Evolutionary conservation across 257 asterid genomes (phyloP), one percentile per base, ranked within the genome.

Genomic region (Gentiana dahurica): DNA sequence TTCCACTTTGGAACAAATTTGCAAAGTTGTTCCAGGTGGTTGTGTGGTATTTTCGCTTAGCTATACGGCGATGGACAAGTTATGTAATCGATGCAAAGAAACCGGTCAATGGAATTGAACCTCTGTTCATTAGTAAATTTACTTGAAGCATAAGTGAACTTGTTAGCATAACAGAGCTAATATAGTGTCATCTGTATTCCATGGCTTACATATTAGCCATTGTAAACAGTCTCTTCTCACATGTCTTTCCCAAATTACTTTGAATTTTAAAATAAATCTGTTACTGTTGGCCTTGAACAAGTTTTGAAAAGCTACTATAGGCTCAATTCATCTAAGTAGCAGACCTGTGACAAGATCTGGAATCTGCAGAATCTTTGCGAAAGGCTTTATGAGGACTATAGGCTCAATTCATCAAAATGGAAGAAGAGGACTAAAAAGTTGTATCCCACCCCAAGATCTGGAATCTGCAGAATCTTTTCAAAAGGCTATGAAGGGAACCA

Each of bases 41-140:
- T 87, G 97, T 82, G 81, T 92, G 15, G 86, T 84, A 58, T 87
- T 92, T 76, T 92, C 85, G 62, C 98, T 97, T 64, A 92, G 98
- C 76, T 92, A 92, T 79, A 92, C 85, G 73, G 75, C 87, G 71
- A 77, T 92, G 78, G 95, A 85, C 68, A 92, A 85, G 77, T 49
- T 92, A 50, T 69, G 91, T 76, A 76, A 68, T 49, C 86, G 98
- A 57, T 92, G 98, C 97, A 71, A 80, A 52, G 82, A 77, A 81
- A 92, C 98, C 34, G 97, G 97, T 65, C 95, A 81, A 74, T 92
- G 96, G 98, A 76, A 81, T 65, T 76, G 67, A 92, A 72, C 64
- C 89, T 57, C 53, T 87, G 50, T 92, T 87, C 71, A 72, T 83
- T 65, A 97, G 98, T 92, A 92, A 71, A 79, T 24, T 71, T 62